Evolutionary conservation across 2,329 filamentous ascomycete genomes (phyloP).

Genomic region (Trichoderma sp.): DNA sequence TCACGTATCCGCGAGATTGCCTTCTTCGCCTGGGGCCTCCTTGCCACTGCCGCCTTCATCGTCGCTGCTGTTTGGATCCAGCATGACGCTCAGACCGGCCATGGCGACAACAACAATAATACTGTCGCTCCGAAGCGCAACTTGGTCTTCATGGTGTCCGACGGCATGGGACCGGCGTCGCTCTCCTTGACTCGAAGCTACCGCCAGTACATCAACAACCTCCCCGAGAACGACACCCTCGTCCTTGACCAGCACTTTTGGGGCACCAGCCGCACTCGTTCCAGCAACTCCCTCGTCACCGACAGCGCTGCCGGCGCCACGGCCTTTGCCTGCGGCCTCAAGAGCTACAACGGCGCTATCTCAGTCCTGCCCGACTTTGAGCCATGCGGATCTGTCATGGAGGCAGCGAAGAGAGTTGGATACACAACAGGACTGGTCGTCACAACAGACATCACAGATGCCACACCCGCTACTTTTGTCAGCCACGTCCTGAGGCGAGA

Average conservation of each 20-base stretch:
- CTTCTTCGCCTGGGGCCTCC: constrained; percentile 77
- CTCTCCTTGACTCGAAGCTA: constrained; percentile 83
- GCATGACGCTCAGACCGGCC: constrained; percentile 60
- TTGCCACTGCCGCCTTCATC: constrained; percentile 76
- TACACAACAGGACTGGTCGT: constrained; percentile 94
- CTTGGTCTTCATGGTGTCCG: constrained; percentile 97
- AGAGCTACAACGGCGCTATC: constrained; percentile 97
- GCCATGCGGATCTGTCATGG: constrained; percentile 87
- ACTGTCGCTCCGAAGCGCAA: constrained; percentile 68
- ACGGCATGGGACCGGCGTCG: constrained; percentile 95
- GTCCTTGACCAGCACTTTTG: constrained; percentile 85
- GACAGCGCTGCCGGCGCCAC: constrained; percentile 97
- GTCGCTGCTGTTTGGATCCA: constrained; percentile 75
- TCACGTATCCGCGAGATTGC: constrained; percentile 65
- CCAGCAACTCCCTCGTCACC: constrained; percentile 80
- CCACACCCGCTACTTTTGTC: constrained; percentile 92
- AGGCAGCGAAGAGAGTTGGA: constrained; percentile 87
- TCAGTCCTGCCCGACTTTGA: constrained; percentile 79
- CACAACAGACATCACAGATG: constrained; percentile 92
- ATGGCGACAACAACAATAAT: constrained; percentile 28
- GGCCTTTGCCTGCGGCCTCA: constrained; percentile 86
- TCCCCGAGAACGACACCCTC: constrained; percentile 74
- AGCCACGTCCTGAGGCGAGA: constrained; percentile 76
- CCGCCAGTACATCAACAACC: constrained; percentile 70
- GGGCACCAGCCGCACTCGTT: constrained; percentile 84